Evolutionary conservation across 257 asterid species (phyloP).

Genomic region (Solanum chiquidenum): DNA sequence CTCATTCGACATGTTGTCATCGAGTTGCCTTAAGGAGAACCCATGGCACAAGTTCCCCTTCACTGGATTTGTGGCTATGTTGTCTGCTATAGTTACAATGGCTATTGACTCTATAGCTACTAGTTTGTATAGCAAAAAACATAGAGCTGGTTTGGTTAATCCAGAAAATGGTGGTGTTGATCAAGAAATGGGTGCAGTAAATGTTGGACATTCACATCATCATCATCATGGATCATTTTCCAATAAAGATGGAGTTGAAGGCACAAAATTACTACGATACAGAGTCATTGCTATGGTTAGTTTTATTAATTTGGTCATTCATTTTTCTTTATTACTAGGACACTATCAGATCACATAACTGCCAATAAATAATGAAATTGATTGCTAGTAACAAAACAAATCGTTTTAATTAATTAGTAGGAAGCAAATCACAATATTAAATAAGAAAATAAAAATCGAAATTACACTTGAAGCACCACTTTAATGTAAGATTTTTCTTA

Average conservation of each 20-base stretch:
- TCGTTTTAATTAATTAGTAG: neutral
- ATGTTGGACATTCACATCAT: neutral
- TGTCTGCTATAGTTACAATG: slow-evolving; percentile 39
- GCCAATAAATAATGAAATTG: neutral
- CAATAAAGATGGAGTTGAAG: slow-evolving; percentile 6
- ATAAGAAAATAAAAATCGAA: neutral
- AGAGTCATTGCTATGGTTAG: slow-evolving; percentile 54
- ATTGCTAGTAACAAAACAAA: neutral
- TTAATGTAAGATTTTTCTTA: too few species aligned
- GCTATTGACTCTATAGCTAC: slow-evolving; percentile 54
- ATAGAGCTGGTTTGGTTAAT: neutral
- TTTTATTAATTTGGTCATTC: neutral
- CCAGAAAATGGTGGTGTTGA: slow-evolving; percentile 14
- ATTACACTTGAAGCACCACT: neutral
- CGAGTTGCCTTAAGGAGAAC: slow-evolving; percentile 30
- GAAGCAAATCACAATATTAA: neutral
- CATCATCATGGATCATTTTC: slow-evolving; percentile 29
- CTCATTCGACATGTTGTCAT: slow-evolving; percentile 44
- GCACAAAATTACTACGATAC: slow-evolving; percentile 37
- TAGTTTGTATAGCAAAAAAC: slow-evolving; percentile 29
- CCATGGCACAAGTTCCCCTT: slow-evolving; percentile 61
- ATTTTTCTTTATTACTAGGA: neutral
- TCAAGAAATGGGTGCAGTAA: slow-evolving; percentile 22
- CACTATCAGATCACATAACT: neutral
- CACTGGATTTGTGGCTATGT: slow-evolving; percentile 49